Evolutionary conservation across 306 rosid species (phyloP).

Genomic region (Cicer judaicum): DNA sequence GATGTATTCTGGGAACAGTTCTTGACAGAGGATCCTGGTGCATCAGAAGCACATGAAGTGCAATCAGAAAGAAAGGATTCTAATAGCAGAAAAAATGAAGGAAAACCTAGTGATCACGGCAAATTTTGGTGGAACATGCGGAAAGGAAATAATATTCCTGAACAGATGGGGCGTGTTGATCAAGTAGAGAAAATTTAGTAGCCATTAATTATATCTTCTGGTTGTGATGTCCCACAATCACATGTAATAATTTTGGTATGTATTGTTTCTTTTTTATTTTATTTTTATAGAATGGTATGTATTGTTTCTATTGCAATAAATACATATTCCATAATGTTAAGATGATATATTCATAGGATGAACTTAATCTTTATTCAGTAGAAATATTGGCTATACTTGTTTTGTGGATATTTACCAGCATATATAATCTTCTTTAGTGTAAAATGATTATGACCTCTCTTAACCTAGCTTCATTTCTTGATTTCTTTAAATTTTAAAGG

Average conservation of each 20-base stretch:
- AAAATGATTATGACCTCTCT: background rate
- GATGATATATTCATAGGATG: conserved; percentile 2
- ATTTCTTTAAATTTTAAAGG: background rate
- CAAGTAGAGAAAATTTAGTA: conserved; percentile 76
- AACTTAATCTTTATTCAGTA: conserved; percentile 8
- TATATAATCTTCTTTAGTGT: background rate
- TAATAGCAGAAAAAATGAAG: conserved; percentile 60
- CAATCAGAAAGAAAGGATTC: conserved; percentile 69
- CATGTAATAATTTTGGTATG: conserved; percentile 61
- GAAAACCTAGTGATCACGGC: conserved; percentile 51
- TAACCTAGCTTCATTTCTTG: conserved; percentile 1
- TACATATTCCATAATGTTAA: conserved; percentile 33
- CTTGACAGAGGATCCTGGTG: conserved; percentile 96
- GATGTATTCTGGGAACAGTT: conserved; percentile 96
- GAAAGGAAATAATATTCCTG: conserved; percentile 73
- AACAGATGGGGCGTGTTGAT: conserved; percentile 79
- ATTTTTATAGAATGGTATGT: conserved; percentile 47
- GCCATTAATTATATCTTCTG: conserved; percentile 46
- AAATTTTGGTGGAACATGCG: conserved; percentile 73
- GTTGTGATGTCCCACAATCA: conserved; percentile 53
- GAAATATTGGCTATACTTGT: background rate
- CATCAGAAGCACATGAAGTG: conserved; percentile 75
- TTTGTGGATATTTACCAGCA: background rate
- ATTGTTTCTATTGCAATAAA: conserved; percentile 18
- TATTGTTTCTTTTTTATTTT: background rate